Conservation (phyloP, 192 early-diverging fungal species). For the Rhizoclosmatium sp. region DNA sequence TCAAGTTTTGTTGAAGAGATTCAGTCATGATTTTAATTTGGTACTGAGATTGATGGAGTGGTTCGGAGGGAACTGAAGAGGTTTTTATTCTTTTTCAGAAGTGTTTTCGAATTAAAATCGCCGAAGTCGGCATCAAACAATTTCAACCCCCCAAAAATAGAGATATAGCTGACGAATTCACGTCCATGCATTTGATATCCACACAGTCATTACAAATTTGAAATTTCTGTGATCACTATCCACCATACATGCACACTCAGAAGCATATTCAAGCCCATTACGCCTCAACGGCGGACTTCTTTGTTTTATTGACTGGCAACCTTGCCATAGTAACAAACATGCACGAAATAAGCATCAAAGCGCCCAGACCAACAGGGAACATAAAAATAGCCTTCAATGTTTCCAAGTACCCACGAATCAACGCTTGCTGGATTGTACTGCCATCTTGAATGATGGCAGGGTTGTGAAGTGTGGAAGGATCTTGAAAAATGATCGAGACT, state of each 20-base stretch:
- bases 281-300: too few species aligned
- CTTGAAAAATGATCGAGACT: background rate
- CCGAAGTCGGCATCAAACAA: too few species aligned
- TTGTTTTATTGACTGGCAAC: conserved; percentile 1
- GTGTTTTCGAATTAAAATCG: background rate
- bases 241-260: too few species aligned
- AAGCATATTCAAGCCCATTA: too few species aligned
- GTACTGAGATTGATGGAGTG: background rate
- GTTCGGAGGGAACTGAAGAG: background rate
- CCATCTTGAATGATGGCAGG: background rate
- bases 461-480: background rate
- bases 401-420: conserved; percentile 30
- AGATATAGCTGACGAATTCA: background rate
- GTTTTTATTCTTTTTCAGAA: background rate
- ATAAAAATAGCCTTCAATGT: conserved; percentile 27
- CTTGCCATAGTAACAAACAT: conserved; percentile 41
- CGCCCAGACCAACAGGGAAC: conserved; percentile 33
- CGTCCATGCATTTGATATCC: background rate
- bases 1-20: background rate
- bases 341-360: conserved; percentile 10
- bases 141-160: too few species aligned
- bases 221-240: background rate
- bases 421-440: conserved; percentile 4
- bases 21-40: background rate
- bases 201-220: background rate